Base-by-base conservation (phyloP, 306 rosid species). In the Echinosophora koreensis region DNA sequence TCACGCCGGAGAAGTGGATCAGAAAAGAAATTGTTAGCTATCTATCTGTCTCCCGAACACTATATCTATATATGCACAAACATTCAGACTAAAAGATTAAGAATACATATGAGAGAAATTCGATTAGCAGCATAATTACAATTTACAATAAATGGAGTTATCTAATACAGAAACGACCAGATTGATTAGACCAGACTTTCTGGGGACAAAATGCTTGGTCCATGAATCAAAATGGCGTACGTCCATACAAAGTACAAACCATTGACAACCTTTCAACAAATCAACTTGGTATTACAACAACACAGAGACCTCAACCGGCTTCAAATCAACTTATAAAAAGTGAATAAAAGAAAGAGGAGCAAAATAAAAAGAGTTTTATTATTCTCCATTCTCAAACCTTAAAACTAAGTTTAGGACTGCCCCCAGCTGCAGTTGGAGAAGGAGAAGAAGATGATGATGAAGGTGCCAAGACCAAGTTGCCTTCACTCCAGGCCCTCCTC, bases 401-500 rank as follows among this genome's bases (percentile, higher is more conserved):
- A 64, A 82, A 44, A 30, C 46, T 64, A 11, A 34, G 0, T 32
- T 61, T 78, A 22, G 67, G 56, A 54, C 6, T 76, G 5, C 15
- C 38, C n/a, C 18, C 51, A 8, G 50, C 18, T 8, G 68, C 46
- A 3, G 76, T 15, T 0, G 79, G 8, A 16, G 82, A 3, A 1
- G 60, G 3, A 0, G 54, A 58, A 46, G 72, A 34, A 12, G 90
- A 69, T 1, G 57, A 44, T 14, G 85, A 55, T 58, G 77, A 51
- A 69, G 74, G 34, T 13, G 66, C 68, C 74, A 85, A 28, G 69
- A 77, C 69, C 83, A 91, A 81, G 18, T 30, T 75, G 0, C 87
- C 88, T 77, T 90, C 90, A 66, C 92, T 87, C 83, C 87, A 84
- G 0, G 89, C 75, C 70, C 80, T 84, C 69, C 87, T 87, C 5